Base-by-base conservation (phyloP, 352 stramenopile species). In the Blastocystis sp. region DNA sequence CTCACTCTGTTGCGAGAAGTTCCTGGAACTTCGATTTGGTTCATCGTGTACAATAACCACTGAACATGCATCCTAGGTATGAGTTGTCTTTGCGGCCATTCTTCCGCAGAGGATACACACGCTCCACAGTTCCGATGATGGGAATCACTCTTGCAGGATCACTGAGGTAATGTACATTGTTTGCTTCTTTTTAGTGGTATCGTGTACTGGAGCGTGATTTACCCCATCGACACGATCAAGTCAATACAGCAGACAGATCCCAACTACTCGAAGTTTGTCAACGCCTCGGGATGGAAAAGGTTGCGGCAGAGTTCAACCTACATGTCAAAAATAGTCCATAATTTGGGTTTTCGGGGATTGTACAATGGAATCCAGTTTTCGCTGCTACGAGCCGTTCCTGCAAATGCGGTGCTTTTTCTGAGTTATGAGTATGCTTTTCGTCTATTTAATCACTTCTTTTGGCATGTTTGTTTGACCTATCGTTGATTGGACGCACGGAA, bases 161-260 rank as follows among this genome's bases (percentile, higher is more conserved):
- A 7, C 62, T 80, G 29, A 80, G 70, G 70, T 80, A n/a, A 34
- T 43, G 18, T 20, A 37, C 7, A 62, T 4, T n/a, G 20, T 0
- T 11, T 62, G n/a, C 3, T 29, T 80, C 15, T 64, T 20, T 5
- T 11, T 63, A 80, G 70, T 70, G 76, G 76, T 43, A 26, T 39
- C 13, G 39, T 39, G 23, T 87, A 87, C 43, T 87, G 76, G 76
- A n/a, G 15, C 15, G 8, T 55, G 13, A 77, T 87, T 3, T 87
- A 87, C 50, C 76, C 76, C 0, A 73, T 87, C n/a, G 76, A 87
- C 63, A 76, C 63, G 5, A 73, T 87, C 7, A 87, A 87, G 29
- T 87, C 76, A 20, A 87, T 76, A 23, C 47, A 76, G 13, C 76
- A 87, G 47, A 76, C 59, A 61, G 76, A 87, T 41, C 13, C 45